These are phyloP conservation scores for Sporopachydermia quercuum DNA, from an alignment of 805 yeast species.

Conservation along the genomic window DNA sequence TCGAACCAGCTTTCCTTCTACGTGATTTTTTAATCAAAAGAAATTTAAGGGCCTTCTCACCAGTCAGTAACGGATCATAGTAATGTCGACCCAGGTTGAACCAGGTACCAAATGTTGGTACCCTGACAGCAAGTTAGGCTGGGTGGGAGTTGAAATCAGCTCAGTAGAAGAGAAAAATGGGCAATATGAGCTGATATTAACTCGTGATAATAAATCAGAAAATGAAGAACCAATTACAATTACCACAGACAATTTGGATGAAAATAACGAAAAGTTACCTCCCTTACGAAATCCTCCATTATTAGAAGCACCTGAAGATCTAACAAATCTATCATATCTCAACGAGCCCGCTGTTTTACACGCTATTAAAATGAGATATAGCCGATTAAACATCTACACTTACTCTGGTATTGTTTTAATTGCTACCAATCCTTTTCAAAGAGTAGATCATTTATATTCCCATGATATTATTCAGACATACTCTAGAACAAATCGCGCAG, in stretches of 20 bases:
- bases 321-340: constrained; percentile 79
- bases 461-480: constrained; percentile 90
- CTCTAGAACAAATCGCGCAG: constrained; percentile 86
- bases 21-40: neutral
- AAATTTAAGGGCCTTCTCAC: constrained; percentile 55
- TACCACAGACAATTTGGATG: constrained; percentile 22
- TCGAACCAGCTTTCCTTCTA: no score
- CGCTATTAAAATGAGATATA: constrained; percentile 79
- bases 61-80: constrained; percentile 54
- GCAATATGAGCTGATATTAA: constrained; percentile 34
- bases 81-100: constrained; percentile 17
- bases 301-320: constrained; percentile 86
- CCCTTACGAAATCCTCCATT: constrained; percentile 83
- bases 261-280: constrained; percentile 47
- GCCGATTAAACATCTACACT: constrained; percentile 84
- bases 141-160: constrained; percentile 56
- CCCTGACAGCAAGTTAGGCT: constrained; percentile 58
- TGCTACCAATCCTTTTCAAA: constrained; percentile 91
- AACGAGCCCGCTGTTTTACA: constrained; percentile 95
- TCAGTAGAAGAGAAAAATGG: constrained; percentile 25
- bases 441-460: constrained; percentile 80
- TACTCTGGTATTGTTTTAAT: constrained; percentile 94
- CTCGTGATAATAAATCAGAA: constrained; percentile 31
- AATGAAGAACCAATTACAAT: constrained; percentile 7
- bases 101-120: constrained; percentile 57